These are phyloP conservation scores for Ophiosphaerella korrae DNA, from an alignment of 2,329 filamentous ascomycete genomes.

Conservation along the genomic window DNA sequence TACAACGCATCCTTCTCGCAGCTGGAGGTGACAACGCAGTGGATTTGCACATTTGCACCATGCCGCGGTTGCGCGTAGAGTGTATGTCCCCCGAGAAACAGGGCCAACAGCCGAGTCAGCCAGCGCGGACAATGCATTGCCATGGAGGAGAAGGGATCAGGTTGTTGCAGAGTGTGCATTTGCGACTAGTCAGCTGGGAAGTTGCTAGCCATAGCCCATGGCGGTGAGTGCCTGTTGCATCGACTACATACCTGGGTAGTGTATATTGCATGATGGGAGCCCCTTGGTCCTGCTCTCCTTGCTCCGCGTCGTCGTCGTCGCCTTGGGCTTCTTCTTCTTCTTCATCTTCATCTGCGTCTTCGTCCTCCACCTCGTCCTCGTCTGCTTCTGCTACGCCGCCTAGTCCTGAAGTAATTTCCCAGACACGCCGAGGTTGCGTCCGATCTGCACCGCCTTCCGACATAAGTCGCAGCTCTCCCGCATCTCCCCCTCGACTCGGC, in stretches of 20 bases:
- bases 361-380: not conserved
- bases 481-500: not conserved
- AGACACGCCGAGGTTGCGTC: not conserved
- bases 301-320: too few relatives aligned
- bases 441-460: constrained; percentile 13
- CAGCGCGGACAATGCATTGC: too few relatives aligned
- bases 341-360: not conserved
- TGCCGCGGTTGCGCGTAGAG: not conserved
- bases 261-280: too few relatives aligned
- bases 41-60: not conserved
- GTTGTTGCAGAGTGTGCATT: too few relatives aligned
- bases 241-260: too few relatives aligned
- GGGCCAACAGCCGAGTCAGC: not conserved
- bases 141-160: too few relatives aligned
- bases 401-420: not conserved
- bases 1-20: not conserved
- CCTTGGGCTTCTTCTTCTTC: too few relatives aligned
- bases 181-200: not conserved
- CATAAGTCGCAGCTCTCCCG: constrained; percentile 5
- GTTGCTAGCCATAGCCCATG: not conserved
- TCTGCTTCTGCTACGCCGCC: not conserved
- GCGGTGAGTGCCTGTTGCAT: too few relatives aligned
- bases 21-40: too few relatives aligned
- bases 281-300: too few relatives aligned
- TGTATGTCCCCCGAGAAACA: not conserved